phyloP scores from a whole-genome alignment of 306 rosid species.

The Gleditsia sinensis region DNA sequence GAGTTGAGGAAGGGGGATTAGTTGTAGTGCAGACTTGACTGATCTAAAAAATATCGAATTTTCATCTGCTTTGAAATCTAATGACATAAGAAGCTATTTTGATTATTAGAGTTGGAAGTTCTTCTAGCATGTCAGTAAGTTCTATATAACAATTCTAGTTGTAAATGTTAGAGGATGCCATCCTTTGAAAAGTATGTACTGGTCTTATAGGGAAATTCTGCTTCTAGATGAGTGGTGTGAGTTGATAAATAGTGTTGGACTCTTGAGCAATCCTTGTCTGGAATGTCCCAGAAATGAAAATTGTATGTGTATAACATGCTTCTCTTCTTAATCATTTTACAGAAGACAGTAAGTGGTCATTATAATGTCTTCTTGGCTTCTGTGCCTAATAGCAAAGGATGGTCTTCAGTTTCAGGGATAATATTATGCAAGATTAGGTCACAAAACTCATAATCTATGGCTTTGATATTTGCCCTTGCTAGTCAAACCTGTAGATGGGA shows the following conservation, averaged over 20 bases:
- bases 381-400: background rate
- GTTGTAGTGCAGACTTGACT: background rate
- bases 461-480: background rate
- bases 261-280: constrained; percentile 2
- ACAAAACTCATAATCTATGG: constrained; percentile 11
- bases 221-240: background rate
- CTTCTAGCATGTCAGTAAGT: constrained; percentile 7
- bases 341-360: constrained; percentile 16
- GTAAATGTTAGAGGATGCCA: background rate
- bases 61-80: constrained; percentile 20
- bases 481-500: background rate
- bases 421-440: background rate
- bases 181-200: background rate
- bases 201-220: constrained; percentile 3
- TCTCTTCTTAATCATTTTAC: background rate
- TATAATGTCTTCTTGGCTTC: constrained; percentile 5
- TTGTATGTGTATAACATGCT: background rate
- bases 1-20: constrained; percentile 9
- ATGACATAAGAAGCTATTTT: background rate
- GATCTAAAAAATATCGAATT: constrained; percentile 5
- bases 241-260: background rate
- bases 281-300: background rate
- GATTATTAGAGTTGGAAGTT: background rate
- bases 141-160: constrained; percentile 2
- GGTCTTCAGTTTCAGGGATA: background rate